These are phyloP conservation scores for Phaeosphaeria sp. DNA, from an alignment of 2,329 filamentous ascomycete species.

Conservation along the genomic window DNA sequence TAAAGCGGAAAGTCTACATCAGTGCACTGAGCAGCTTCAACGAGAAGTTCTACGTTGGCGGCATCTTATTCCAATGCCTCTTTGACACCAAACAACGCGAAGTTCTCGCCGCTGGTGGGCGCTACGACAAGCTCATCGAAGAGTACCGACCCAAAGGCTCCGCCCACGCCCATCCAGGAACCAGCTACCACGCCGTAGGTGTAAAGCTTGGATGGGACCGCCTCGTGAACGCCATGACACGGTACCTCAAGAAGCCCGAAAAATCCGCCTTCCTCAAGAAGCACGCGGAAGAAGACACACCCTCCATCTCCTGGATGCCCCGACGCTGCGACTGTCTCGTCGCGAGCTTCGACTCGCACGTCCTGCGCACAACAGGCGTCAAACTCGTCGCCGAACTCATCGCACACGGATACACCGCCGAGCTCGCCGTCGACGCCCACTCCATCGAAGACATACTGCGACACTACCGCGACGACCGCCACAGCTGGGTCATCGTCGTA, in stretches of 20 bases:
- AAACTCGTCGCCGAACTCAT: slow-evolving; percentile 82
- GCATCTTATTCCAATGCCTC: slow-evolving; percentile 88
- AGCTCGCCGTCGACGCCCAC: slow-evolving; percentile 80
- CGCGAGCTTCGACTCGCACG: slow-evolving; percentile 80
- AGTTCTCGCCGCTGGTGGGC: slow-evolving; percentile 90
- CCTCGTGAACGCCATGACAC: slow-evolving; percentile 68
- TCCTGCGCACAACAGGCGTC: slow-evolving; percentile 77
- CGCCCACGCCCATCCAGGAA: slow-evolving; percentile 54
- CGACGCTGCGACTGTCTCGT: slow-evolving; percentile 84
- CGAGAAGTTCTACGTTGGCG: slow-evolving; percentile 82
- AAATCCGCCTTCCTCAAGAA: slow-evolving; percentile 71
- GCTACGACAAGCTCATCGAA: slow-evolving; percentile 88
- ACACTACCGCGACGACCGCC: slow-evolving; percentile 76
- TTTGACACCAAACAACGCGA: slow-evolving; percentile 82
- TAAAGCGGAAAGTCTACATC: slow-evolving; percentile 81
- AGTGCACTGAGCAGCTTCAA: slow-evolving; percentile 87
- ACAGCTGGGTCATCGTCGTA: slow-evolving; percentile 88
- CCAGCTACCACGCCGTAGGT: slow-evolving; percentile 78
- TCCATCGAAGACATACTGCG: slow-evolving; percentile 81
- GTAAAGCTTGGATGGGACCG: slow-evolving; percentile 91
- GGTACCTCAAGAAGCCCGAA: slow-evolving; percentile 57
- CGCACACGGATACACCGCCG: slow-evolving; percentile 83
- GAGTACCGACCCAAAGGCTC: slow-evolving; percentile 78
- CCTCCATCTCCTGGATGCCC: slow-evolving; percentile 46
- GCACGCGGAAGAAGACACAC: slow-evolving; percentile 64